Conservation (phyloP, 805 yeast genomes). For the Cyberlindnera saturnus region DNA sequence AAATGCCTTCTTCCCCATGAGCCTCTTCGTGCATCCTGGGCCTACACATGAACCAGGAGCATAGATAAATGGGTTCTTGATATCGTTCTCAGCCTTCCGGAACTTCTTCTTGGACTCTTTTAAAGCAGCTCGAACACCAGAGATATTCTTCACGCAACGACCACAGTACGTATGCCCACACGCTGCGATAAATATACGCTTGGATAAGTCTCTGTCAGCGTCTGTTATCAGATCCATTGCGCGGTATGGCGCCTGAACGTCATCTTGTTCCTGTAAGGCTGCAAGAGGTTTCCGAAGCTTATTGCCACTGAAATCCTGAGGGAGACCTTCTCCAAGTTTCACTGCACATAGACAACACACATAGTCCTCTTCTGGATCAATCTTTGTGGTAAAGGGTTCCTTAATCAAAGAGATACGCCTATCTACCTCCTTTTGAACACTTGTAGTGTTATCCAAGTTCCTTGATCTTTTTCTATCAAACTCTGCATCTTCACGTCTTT, state of each 20-base stretch:
- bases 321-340: conserved; percentile 68
- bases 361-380: conserved; percentile 32
- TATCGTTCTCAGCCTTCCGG: conserved; percentile 13
- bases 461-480: conserved; percentile 7
- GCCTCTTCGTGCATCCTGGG: conserved; percentile 36
- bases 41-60: conserved; percentile 61
- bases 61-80: conserved; percentile 34
- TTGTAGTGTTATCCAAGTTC: conserved; percentile 9
- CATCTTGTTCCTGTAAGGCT: conserved; percentile 26
- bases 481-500: conserved; percentile 14
- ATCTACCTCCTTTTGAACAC: neutral
- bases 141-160: conserved; percentile 67
- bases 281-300: conserved; percentile 23
- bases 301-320: conserved; percentile 39
- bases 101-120: conserved; percentile 14
- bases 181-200: conserved; percentile 53
- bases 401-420: conserved; percentile 1
- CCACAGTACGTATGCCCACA: conserved; percentile 92
- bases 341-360: conserved; percentile 69
- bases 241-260: conserved; percentile 62
- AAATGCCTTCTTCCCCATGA: conserved; percentile 45
- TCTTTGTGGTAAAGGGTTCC: conserved; percentile 19
- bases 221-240: conserved; percentile 42
- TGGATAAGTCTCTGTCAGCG: conserved; percentile 55
- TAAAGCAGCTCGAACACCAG: conserved; percentile 29